Base-by-base conservation (phyloP, 2,329 filamentous ascomycete genomes). In the Penicillium frequentans region DNA sequence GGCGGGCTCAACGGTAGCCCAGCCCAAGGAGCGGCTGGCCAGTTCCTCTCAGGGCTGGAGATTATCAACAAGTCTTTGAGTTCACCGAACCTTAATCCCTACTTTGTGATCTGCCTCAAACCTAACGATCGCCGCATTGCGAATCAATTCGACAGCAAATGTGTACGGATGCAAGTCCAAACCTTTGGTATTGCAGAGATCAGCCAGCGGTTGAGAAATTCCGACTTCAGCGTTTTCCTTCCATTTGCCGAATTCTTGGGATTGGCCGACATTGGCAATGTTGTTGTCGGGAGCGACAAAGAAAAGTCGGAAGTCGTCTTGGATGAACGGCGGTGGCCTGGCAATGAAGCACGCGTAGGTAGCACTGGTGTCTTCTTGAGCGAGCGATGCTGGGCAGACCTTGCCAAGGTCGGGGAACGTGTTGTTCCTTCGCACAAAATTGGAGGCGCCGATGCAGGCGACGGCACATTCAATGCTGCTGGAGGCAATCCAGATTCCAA, bases 111-210 rank as follows among this genome's bases (percentile, higher is more conserved):
- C 76, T 99, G 95, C 70, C 78, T 99, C 62, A 99, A 99, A 77
- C 93, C 95, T 23, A 99, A 99, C 66, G 95, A 99, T 72, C 86
- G 95, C 52, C 87, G 95, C 49, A 99, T 99, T 64, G 93, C 95
- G 60, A 99, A 99, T 66, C 95, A 99, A 70, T 99, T 98, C 67
- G 95, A 99, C 75, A 97, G 92, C 83, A 98, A 98, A 75, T 99
- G 95, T 72, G 95, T 99, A 23, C 88, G 95, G 4, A 90, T 90
- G 11, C 95, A 99, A 72, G 85, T 99, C 1, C 93, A 98, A 71
- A 96, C 92, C 0, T 91, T 98, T 65, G 95, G 95, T 31, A 96
- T 99, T 68, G 93, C 93, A 1, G 95, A 99, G 72, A 97, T 99
- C 73, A 96, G 93, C 71, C 93, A 97, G 71, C 85, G 95, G 21